These are phyloP conservation scores for Torulaspora franciscae DNA, from an alignment of 805 yeast genomes.

Conservation along the genomic window DNA sequence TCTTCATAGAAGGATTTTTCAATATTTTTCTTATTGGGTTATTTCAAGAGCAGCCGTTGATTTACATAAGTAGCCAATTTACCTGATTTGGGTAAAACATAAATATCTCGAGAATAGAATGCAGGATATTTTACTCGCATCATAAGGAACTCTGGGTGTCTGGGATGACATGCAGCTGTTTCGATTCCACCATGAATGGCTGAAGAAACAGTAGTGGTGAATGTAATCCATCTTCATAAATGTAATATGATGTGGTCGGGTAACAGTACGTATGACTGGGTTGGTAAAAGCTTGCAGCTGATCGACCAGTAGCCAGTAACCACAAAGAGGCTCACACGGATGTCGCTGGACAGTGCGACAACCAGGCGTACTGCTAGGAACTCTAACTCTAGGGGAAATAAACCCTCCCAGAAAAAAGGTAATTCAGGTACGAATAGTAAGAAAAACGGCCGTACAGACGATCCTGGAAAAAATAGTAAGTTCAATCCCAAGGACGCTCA, in stretches of 20 bases:
- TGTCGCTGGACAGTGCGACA: background rate
- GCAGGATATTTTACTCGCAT: too few relatives aligned
- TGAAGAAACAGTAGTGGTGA: too few relatives aligned
- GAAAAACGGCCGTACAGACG: background rate
- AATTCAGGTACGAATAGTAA: background rate
- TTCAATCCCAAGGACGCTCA: conserved; percentile 2
- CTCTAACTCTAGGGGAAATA: background rate
- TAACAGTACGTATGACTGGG: too few relatives aligned
- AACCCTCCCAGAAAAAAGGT: background rate
- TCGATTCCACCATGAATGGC: too few relatives aligned
- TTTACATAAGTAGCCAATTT: background rate
- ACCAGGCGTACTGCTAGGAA: background rate
- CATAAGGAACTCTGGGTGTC: too few relatives aligned
- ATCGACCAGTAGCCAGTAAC: too few relatives aligned
- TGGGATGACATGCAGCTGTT: too few relatives aligned
- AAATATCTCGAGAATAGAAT: background rate
- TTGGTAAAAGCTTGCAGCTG: too few relatives aligned
- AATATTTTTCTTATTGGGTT: background rate
- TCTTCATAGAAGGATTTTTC: background rate
- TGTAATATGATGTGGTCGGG: too few relatives aligned
- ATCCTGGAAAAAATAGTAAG: background rate
- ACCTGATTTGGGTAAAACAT: background rate
- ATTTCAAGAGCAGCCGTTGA: background rate
- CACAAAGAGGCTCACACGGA: background rate
- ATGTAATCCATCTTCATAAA: too few relatives aligned